phyloP scores from a whole-genome alignment of 352 stramenopile species.

The Phytophthora brassicae region DNA sequence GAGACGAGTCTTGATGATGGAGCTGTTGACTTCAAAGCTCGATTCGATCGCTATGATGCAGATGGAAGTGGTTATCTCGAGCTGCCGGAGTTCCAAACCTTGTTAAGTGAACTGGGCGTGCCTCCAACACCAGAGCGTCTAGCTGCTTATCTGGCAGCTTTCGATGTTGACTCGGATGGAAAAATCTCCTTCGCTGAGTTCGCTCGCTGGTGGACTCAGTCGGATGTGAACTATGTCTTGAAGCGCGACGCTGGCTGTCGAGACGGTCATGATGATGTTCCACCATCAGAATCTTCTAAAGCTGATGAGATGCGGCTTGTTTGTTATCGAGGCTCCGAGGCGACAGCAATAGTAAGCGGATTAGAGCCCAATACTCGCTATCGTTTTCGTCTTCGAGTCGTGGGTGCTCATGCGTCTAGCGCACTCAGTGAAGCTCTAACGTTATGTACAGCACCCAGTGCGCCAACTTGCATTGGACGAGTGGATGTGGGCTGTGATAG shows the following conservation, averaged over 20 bases:
- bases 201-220: constrained; percentile 83
- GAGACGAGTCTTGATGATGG: constrained; percentile 78
- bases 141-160: constrained; percentile 78
- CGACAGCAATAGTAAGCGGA: constrained; percentile 44
- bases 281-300: background rate
- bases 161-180: constrained; percentile 81
- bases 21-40: constrained; percentile 67
- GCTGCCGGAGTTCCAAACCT: constrained; percentile 81
- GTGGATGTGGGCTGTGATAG: constrained; percentile 57
- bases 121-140: constrained; percentile 77
- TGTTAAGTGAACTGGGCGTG: constrained; percentile 88
- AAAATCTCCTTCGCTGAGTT: constrained; percentile 90
- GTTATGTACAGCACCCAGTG: constrained; percentile 63
- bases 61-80: constrained; percentile 79
- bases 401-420: constrained; percentile 76
- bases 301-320: constrained; percentile 60
- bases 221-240: constrained; percentile 82
- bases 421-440: constrained; percentile 74
- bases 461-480: constrained; percentile 52
- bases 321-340: constrained; percentile 72
- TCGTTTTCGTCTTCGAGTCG: constrained; percentile 76
- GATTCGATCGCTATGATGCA: constrained; percentile 75
- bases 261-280: constrained; percentile 7
- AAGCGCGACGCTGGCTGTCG: constrained; percentile 58
- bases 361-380: constrained; percentile 87